Conservation (phyloP, 257 asterid species). For the Anisodus tanguticus region DNA sequence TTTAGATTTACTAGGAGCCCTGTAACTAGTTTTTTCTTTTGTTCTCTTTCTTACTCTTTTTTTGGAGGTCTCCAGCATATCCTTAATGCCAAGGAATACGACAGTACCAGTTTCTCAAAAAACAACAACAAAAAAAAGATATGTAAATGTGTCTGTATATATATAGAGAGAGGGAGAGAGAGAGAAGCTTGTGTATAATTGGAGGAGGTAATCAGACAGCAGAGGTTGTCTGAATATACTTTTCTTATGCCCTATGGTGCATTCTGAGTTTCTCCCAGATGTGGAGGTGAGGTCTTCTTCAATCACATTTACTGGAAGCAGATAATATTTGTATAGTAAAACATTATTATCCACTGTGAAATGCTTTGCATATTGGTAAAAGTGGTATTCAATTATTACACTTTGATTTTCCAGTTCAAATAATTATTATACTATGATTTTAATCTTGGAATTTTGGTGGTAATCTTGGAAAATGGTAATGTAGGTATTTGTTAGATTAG, state of each 20-base stretch:
- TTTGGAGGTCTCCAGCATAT: too few species aligned
- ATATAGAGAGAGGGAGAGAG: too few species aligned
- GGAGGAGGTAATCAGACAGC: background rate
- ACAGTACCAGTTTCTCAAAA: too few species aligned
- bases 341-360: background rate
- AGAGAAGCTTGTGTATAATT: background rate
- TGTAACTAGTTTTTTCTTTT: too few species aligned
- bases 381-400: background rate
- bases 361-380: background rate
- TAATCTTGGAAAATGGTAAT: conserved; percentile 18
- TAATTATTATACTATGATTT: background rate
- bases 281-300: background rate
- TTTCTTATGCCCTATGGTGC: background rate
- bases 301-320: background rate
- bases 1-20: too few species aligned
- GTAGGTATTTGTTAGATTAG: conserved; percentile 21
- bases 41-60: too few species aligned
- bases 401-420: background rate
- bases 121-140: too few species aligned
- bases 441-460: conserved; percentile 11
- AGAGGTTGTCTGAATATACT: background rate
- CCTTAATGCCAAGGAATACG: too few species aligned
- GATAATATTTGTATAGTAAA: background rate
- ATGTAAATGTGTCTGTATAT: too few species aligned
- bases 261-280: background rate